Evolutionary conservation across 1,284 basidiomycete genomes (phyloP), one percentile per base, ranked within the genome.

Genomic region (Ganoderma lingzhi): DNA sequence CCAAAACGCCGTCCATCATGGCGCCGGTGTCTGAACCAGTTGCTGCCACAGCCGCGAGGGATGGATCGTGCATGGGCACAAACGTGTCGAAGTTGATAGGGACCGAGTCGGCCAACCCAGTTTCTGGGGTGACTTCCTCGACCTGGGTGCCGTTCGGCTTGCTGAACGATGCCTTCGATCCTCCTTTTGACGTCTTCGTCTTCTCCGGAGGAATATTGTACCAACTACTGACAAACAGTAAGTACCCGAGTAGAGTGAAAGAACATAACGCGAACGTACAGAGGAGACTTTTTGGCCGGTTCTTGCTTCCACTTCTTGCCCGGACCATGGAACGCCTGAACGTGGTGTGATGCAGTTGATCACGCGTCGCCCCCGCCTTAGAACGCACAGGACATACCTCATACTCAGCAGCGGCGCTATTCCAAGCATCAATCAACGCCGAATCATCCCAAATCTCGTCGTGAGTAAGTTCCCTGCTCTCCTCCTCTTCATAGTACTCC

Each of bases 371-470:
- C 32, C 4, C 44, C 8, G n/a, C 8, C 15, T 3, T 0, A 19
- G 30, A 8, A 15, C 6, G n/a, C 17, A 23, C 15, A 15, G 15
- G 30, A 70, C 78, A 56, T 71, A 89, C 89, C 81, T 91, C 85
- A n/a, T n/a, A 72, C 76, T 94, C 93, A 67, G 92, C 91, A 71
- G 85, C 87, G n/a, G 23, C 93, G 69, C 93, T 89, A 77, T 94
- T 86, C 93, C 93, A 94, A 32, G 93, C 93, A 65, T 91, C 85
- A 59, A 94, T 87, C 68, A 95, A 85, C 3, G 91, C 92, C 53
- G 91, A 91, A 76, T 95, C 93, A 73, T 95, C 93, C 93, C 93
- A 94, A 51, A 93, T 88, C 75, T 94, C 93, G 63, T 89, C 86
- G 51, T 90, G 85, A 5, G 89, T 89, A 67, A 94, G 83, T 67